Base-by-base conservation (phyloP, 2,329 filamentous ascomycete genomes). In the Hypoxylon sp. region DNA sequence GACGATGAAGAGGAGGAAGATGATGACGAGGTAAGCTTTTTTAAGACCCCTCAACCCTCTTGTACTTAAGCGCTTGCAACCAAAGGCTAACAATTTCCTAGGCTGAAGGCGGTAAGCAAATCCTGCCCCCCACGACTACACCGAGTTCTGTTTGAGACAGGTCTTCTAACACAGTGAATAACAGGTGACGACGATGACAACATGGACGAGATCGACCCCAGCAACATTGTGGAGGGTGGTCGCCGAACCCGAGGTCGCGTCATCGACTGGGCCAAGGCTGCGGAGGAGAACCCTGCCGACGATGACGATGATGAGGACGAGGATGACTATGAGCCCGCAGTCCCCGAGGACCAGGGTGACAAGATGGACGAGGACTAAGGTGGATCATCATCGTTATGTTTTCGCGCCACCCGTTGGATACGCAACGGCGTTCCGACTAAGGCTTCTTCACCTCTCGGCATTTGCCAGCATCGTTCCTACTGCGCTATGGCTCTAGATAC, bases 221-320 rank as follows among this genome's bases (percentile, higher is more conserved):
- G 87, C 77, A 98, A 98, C 85, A 97, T 98, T 78, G 89, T 98
- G 75, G 78, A 81, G 62, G 86, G 84, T 68, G 90, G 90, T 67
- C 87, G 89, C 73, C 94, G 95, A 79, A 98, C 94, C 68, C 94
- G 94, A 75, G 94, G 94, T 76, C 92, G 92, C 79, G 86, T 89
- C 75, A 97, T 98, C 77, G 92, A 98, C 84, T 98, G 92, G 80
- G 91, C 91, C 74, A 93, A 97, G 83, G 94, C 94, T 19, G 93
- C 92, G 24, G 85, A 91, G 79, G 89, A 97, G 79, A 86, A 91
- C 72, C 88, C 87, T 48, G 87, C 84, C 68, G 87, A 88, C n/a
- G 89, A 91, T 6, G 91, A 94, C 4, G 91, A 94, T 28, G 92
- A 93, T 46, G 91, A 95, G 0, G 91, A 91, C 47, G 89, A 91